These are phyloP conservation scores for Plasmodium yoelii DNA, from an alignment of 169 alveolate genomes.

Conservation along the genomic window DNA sequence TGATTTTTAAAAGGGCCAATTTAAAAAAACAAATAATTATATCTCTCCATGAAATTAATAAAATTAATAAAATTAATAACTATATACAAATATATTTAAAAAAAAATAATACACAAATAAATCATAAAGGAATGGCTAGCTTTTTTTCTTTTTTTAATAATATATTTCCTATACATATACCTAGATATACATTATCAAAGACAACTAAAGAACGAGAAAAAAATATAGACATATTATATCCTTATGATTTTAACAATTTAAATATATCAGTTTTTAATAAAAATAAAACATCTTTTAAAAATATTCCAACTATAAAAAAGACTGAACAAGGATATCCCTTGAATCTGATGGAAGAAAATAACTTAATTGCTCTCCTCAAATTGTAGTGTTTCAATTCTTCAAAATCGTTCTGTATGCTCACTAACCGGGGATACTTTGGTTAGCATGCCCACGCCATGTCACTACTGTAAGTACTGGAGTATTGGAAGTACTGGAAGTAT, in stretches of 20 bases:
- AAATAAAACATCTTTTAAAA: not conserved
- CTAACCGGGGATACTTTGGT: too few relatives aligned
- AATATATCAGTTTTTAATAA: constrained; percentile 40
- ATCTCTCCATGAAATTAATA: constrained; percentile 39
- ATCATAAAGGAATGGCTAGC: not conserved
- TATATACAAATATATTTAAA: constrained; percentile 39
- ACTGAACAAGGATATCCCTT: constrained; percentile 43
- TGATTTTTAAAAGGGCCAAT: constrained; percentile 5
- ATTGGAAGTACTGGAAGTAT: too few relatives aligned
- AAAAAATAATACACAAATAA: not conserved
- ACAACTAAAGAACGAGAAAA: not conserved
- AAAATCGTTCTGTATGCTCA: too few relatives aligned
- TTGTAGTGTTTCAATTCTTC: not conserved
- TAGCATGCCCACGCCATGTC: too few relatives aligned
- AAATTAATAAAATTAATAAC: constrained; percentile 12
- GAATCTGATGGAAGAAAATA: constrained; percentile 25
- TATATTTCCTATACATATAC: constrained; percentile 20
- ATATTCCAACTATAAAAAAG: constrained; percentile 11
- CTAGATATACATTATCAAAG: constrained; percentile 46
- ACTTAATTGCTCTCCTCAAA: constrained; percentile 27
- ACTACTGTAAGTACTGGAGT: too few relatives aligned
- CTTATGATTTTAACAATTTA: constrained; percentile 49
- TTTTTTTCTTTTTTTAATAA: not conserved
- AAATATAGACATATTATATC: constrained; percentile 25
- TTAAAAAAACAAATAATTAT: constrained; percentile 55